These are phyloP conservation scores for Serendipita sp. DNA, from an alignment of 768 basidiomycete genomes.

Conservation along the genomic window DNA sequence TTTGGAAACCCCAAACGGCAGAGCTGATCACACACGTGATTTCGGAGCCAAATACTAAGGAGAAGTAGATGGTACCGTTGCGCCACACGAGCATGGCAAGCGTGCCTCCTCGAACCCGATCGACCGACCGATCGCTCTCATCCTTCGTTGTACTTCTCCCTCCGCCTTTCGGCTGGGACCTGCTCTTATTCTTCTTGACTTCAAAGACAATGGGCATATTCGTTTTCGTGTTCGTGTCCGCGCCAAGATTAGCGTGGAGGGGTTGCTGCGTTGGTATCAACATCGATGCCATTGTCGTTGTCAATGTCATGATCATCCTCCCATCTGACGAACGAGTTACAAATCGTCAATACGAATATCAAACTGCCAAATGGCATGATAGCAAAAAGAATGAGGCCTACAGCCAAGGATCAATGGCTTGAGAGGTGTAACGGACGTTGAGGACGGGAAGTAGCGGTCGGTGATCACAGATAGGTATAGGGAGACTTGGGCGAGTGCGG, in stretches of 20 bases:
- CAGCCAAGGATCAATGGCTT: background rate
- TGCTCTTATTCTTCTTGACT: too few species aligned
- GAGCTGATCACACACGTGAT: background rate
- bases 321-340: background rate
- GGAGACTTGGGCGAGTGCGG: background rate
- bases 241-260: too few species aligned
- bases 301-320: too few species aligned
- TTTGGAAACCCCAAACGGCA: background rate
- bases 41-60: background rate
- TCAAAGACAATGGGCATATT: too few species aligned
- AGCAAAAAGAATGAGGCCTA: background rate
- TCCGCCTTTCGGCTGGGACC: too few species aligned
- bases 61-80: background rate
- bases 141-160: too few species aligned
- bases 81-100: background rate
- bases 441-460: background rate
- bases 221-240: too few species aligned
- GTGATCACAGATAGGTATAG: background rate
- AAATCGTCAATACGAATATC: background rate
- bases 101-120: background rate
- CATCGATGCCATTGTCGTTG: too few species aligned
- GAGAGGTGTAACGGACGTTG: background rate
- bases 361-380: background rate
- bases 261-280: too few species aligned
- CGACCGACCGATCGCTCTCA: too few species aligned